These are phyloP conservation scores for Kuraishia hungarica DNA, from an alignment of 805 yeast genomes.

Conservation along the genomic window DNA sequence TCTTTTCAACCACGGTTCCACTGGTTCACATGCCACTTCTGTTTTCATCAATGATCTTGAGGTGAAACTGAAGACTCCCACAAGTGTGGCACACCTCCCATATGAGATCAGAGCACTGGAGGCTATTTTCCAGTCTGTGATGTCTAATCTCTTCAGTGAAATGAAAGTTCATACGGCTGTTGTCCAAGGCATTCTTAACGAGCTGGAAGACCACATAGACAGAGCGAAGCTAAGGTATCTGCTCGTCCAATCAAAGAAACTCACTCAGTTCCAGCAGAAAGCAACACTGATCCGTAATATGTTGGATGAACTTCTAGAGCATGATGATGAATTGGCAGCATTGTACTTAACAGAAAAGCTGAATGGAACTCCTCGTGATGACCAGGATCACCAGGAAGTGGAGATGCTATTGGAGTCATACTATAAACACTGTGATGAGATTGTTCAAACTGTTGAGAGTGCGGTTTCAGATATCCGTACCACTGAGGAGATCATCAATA, in stretches of 20 bases:
- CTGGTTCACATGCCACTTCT: slow-evolving; percentile 34
- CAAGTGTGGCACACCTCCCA: slow-evolving; percentile 39
- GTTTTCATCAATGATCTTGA: slow-evolving; percentile 34
- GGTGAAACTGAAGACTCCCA: slow-evolving; percentile 25
- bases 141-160: slow-evolving; percentile 74
- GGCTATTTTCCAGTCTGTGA: slow-evolving; percentile 72
- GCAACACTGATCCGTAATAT: slow-evolving; percentile 75
- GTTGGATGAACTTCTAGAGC: slow-evolving; percentile 76
- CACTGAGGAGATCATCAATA: slow-evolving; percentile 92
- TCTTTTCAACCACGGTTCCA: slow-evolving; percentile 37
- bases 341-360: slow-evolving; percentile 63
- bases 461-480: slow-evolving; percentile 76
- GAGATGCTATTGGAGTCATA: slow-evolving; percentile 88
- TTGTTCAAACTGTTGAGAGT: slow-evolving; percentile 82
- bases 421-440: slow-evolving; percentile 85
- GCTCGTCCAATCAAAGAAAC: slow-evolving; percentile 75
- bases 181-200: slow-evolving; percentile 62
- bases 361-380: slow-evolving; percentile 12
- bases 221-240: slow-evolving; percentile 69
- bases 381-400: slow-evolving; percentile 74
- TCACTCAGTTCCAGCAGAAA: slow-evolving; percentile 78
- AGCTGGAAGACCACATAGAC: slow-evolving; percentile 77
- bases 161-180: slow-evolving; percentile 78
- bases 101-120: slow-evolving; percentile 91
- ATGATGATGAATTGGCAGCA: slow-evolving; percentile 80